Conservation (phyloP, 805 yeast species). For the Cyberlindnera maritima region DNA sequence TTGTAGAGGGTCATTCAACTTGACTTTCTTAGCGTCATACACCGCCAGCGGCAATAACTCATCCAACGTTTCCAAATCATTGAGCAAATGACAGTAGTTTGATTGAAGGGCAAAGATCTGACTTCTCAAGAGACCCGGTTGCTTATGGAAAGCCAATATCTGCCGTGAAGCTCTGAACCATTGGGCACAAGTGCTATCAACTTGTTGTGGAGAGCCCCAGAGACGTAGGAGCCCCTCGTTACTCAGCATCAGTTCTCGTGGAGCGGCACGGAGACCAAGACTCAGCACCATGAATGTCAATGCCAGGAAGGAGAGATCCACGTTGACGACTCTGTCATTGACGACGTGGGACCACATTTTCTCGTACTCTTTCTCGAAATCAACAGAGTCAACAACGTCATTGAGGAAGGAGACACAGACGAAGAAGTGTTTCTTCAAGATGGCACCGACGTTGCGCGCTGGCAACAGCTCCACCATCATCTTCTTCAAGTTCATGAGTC, state of each 20-base stretch:
- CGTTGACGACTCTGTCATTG: conserved; percentile 4
- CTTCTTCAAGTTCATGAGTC: conserved; percentile 6
- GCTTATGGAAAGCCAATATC: conserved; percentile 12
- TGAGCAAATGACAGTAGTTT: conserved; percentile 3
- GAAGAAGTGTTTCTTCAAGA: conserved; percentile 18
- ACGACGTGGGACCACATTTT: conserved; percentile 13
- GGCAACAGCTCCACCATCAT: conserved; percentile 16
- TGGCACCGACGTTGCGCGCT: conserved; percentile 5
- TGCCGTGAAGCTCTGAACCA: conserved; percentile 23
- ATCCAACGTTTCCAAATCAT: conserved; percentile 10
- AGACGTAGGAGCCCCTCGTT: conserved; percentile 6
- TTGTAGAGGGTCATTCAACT: conserved; percentile 5
- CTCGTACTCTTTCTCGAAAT: conserved; percentile 16
- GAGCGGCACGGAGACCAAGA: conserved; percentile 10
- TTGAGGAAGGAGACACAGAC: conserved; percentile 9
- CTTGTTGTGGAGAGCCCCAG: conserved; percentile 5
- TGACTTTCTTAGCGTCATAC: conserved; percentile 4
- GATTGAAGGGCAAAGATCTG: conserved; percentile 11
- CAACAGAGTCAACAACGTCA: conserved; percentile 6
- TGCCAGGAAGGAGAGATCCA: conserved; percentile 17
- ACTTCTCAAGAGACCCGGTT: conserved; percentile 1
- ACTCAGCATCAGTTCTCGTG: conserved; percentile 11
- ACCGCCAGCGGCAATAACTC: conserved; percentile 9
- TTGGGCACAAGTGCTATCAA: neutral
- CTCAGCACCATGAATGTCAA: conserved; percentile 14